Evolutionary conservation across 768 basidiomycete species (phyloP).

Genomic region (Suillus bovinus): DNA sequence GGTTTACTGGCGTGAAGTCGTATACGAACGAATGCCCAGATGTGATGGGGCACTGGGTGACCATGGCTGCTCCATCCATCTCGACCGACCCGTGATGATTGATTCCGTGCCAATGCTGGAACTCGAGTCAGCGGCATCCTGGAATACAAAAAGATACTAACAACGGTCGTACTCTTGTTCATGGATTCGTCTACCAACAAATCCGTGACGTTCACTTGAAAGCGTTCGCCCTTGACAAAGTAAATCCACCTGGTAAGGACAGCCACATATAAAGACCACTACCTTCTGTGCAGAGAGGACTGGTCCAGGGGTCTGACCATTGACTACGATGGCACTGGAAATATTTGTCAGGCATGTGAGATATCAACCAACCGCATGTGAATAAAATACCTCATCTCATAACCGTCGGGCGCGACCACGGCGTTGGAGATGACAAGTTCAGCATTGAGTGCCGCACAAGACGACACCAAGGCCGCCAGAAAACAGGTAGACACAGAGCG

Average conservation of each 20-base stretch:
- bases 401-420: constrained; percentile 34
- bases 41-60: constrained; percentile 43
- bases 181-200: constrained; percentile 38
- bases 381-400: constrained; percentile 8
- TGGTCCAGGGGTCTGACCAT: constrained; percentile 39
- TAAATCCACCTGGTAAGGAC: background rate
- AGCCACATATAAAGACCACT: background rate
- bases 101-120: constrained; percentile 42
- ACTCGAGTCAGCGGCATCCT: background rate
- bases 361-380: background rate
- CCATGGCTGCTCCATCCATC: constrained; percentile 44
- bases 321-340: constrained; percentile 36
- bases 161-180: constrained; percentile 39
- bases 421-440: constrained; percentile 27
- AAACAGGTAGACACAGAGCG: background rate
- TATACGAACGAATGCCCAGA: constrained; percentile 37
- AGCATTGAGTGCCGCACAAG: constrained; percentile 17
- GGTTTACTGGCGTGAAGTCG: constrained; percentile 27
- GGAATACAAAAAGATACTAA: constrained; percentile 15
- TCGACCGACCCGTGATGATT: constrained; percentile 38
- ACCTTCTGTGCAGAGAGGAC: constrained; percentile 38
- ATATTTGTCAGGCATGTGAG: background rate
- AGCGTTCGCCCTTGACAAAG: constrained; percentile 31
- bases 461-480: constrained; percentile 11
- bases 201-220: constrained; percentile 37